A percentile compares a stretch with the other conserved stretches of the same genome.
phyloP scores from a whole-genome alignment of 208 protist species.

The Leptomonas pyrrhocoris region DNA sequence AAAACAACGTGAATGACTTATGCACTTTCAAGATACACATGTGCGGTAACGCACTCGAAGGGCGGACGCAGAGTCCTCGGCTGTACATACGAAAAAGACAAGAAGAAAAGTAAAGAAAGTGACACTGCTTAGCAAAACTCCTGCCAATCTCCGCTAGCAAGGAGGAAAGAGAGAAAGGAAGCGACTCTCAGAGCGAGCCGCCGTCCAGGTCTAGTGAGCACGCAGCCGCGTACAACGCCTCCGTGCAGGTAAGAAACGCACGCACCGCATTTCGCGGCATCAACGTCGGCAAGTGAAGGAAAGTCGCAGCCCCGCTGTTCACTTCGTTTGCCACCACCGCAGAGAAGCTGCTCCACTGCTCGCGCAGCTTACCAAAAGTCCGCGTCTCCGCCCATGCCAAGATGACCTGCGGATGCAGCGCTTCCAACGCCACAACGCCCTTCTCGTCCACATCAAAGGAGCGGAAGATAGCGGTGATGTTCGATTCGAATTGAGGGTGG shows the following conservation, averaged over 20 bases:
- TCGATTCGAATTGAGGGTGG: conserved; percentile 60
- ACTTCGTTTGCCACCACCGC: conserved; percentile 43
- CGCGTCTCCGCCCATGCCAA: conserved; percentile 62
- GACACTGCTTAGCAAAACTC: background rate
- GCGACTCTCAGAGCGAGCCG: conserved; percentile 10
- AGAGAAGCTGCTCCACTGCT: conserved; percentile 67
- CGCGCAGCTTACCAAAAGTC: conserved; percentile 72
- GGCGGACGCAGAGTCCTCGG: background rate
- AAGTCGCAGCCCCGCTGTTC: conserved; percentile 21
- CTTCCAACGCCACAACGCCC: conserved; percentile 52
- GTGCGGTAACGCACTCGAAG: too few relatives aligned
- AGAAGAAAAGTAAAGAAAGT: background rate
- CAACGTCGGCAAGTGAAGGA: conserved; percentile 34
- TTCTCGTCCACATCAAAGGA: conserved; percentile 61
- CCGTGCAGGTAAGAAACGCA: conserved; percentile 49
- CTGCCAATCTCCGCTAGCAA: too few relatives aligned
- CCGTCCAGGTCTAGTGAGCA: conserved; percentile 74
- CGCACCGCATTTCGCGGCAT: conserved; percentile 40
- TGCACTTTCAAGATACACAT: too few relatives aligned
- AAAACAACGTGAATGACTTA: too few relatives aligned
- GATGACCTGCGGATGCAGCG: conserved; percentile 48
- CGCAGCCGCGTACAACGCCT: conserved; percentile 40
- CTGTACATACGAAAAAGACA: background rate
- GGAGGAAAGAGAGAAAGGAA: background rate
- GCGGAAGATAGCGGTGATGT: conserved; percentile 62